Evolutionary conservation across 768 basidiomycete genomes (phyloP).

Genomic region (Russula sp.): DNA sequence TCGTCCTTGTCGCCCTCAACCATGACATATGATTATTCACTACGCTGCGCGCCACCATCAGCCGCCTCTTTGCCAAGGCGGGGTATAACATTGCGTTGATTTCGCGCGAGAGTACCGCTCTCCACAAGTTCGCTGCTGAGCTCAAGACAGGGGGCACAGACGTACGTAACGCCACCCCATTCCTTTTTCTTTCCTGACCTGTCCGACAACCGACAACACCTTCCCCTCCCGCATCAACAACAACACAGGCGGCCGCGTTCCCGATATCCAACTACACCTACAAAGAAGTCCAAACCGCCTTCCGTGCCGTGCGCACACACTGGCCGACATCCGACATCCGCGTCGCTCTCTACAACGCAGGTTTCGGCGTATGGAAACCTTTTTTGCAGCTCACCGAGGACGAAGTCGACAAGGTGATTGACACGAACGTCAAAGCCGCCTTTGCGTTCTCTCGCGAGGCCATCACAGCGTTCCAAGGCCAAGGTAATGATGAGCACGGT

Average conservation of each 20-base stretch:
- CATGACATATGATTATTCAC: background rate
- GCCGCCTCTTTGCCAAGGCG: conserved; percentile 40
- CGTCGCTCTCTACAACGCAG: conserved; percentile 43
- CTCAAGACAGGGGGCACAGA: conserved; percentile 40
- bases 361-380: conserved; percentile 38
- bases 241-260: conserved; percentile 40
- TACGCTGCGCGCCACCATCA: conserved; percentile 15
- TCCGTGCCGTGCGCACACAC: conserved; percentile 37
- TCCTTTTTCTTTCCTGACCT: background rate
- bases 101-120: conserved; percentile 37
- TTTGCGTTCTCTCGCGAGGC: conserved; percentile 42
- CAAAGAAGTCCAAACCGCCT: conserved; percentile 36
- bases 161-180: conserved; percentile 29
- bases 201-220: background rate
- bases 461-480: conserved; percentile 38
- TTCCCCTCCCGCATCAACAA: background rate
- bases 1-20: conserved; percentile 23
- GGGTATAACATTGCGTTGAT: conserved; percentile 45
- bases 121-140: conserved; percentile 38
- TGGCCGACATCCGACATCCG: conserved; percentile 40
- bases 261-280: conserved; percentile 39
- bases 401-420: conserved; percentile 35
- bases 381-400: conserved; percentile 44
- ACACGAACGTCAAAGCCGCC: conserved; percentile 40
- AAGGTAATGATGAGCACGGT: conserved; percentile 34